Evolutionary conservation across 805 yeast species (phyloP), one percentile per base, ranked within the genome.

Genomic region (Aciculoconidium aculeatum): DNA sequence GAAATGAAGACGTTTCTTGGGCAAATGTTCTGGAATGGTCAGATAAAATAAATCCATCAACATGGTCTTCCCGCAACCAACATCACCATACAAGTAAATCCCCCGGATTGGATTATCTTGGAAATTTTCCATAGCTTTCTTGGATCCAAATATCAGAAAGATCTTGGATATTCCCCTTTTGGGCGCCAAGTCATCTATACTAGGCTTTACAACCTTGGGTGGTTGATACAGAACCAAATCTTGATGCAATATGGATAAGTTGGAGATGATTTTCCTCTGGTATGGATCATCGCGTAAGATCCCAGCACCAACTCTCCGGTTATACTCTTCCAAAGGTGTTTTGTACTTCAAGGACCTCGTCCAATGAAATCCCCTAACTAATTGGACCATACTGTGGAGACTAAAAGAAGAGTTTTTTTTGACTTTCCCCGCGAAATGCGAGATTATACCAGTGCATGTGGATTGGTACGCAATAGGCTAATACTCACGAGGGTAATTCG

Each of bases 41-140:
- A 74, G 65, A 57, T 88, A 92, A 47, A 92, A 92, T 41, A 92
- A 65, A 55, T 92, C 97, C 97, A 92, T 90, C 36, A 92, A 65
- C 96, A 92, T 90, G 6, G 98, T 92, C 51, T 92, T 90, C 4
- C 98, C 98, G 56, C 97, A 88, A 2, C 98, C 98, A 23, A 92
- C 98, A 54, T 92, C 97, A 13, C 98, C 98, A 55, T 84, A 92
- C 17, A 92, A 65, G 48, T 92, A 92, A 6, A 92, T 80, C 4
- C 98, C 98, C 41, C 71, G 95, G 9, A 78, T 65, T 3, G 44
- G 45, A 11, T 55, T 55, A 16, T 56, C 63, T 23, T 47, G 54
- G 6, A 21, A 11, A n/a, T 31, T 30, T 6, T 39, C 37, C 19
- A 41, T n/a, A n/a, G n/a, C n/a, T n/a, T n/a, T n/a, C n/a, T n/a